phyloP scores from a whole-genome alignment of 257 asterid species.

The Hygrophila difformis region DNA sequence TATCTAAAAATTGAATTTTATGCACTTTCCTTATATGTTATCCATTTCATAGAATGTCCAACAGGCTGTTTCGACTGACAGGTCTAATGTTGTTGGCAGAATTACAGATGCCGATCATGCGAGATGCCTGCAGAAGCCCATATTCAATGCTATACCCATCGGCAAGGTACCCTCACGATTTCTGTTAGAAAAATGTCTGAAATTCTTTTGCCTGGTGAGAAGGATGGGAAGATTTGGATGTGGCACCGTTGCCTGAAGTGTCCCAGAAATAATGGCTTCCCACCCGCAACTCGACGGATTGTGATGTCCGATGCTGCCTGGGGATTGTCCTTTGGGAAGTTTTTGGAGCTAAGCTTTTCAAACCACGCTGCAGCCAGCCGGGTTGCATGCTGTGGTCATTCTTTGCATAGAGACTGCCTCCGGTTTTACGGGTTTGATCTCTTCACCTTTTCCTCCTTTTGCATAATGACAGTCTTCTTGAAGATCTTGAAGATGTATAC shows the following conservation, averaged over 20 bases:
- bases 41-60: conserved; percentile 1
- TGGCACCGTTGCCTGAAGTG: conserved; percentile 97
- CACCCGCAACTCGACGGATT: conserved; percentile 88
- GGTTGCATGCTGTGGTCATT: conserved; percentile 97
- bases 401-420: conserved; percentile 89
- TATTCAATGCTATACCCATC: conserved; percentile 91
- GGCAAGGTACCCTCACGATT: conserved; percentile 87
- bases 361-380: conserved; percentile 97
- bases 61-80: conserved; percentile 9
- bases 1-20: conserved; percentile 7
- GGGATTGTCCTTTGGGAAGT: conserved; percentile 97
- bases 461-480: conserved; percentile 3
- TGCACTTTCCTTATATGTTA: not conserved
- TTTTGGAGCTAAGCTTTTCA: conserved; percentile 96
- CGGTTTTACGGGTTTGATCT: conserved; percentile 83
- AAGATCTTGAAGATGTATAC: conserved; percentile 8
- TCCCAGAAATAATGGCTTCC: conserved; percentile 74
- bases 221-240: conserved; percentile 96
- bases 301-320: conserved; percentile 99
- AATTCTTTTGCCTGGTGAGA: conserved; percentile 65
- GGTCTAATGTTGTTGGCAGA: conserved; percentile 35
- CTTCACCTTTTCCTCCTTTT: conserved; percentile 15
- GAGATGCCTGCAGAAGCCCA: conserved; percentile 93
- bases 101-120: conserved; percentile 75
- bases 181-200: conserved; percentile 84